Conservation (phyloP, 73 alveolate genomes). For the Halteria grandinella region DNA sequence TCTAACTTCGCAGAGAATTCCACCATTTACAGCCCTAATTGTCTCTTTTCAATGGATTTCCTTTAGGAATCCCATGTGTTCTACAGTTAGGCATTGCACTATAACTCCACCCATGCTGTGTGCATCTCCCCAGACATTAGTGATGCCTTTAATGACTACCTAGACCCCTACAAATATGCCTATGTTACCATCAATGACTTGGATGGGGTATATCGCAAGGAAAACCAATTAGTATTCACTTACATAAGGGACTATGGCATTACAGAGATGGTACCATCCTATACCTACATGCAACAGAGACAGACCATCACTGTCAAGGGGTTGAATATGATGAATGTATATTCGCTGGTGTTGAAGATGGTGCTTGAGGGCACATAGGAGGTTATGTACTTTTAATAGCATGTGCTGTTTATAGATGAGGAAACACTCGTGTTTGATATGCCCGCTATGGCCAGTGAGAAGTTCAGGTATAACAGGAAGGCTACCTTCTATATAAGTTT, state of each 20-base stretch:
- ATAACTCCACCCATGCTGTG: neutral
- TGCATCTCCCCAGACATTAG: slow-evolving; percentile 13
- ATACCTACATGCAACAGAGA: neutral
- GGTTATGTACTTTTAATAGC: neutral
- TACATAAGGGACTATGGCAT: slow-evolving; percentile 25
- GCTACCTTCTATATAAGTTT: slow-evolving; percentile 32
- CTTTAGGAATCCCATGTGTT: too few species aligned
- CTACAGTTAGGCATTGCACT: neutral
- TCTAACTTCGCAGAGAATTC: too few species aligned
- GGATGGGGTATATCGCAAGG: neutral
- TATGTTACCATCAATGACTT: slow-evolving; percentile 7
- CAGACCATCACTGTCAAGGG: neutral
- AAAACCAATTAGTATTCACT: neutral
- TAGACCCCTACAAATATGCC: slow-evolving; percentile 3
- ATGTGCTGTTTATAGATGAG: slow-evolving; percentile 21
- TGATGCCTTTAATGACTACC: slow-evolving; percentile 3
- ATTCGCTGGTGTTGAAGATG: slow-evolving; percentile 9
- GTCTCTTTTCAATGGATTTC: too few species aligned
- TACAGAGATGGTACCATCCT: neutral
- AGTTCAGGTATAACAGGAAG: neutral
- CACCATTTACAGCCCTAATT: too few species aligned
- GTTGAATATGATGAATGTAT: slow-evolving; percentile 16
- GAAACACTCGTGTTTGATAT: slow-evolving; percentile 17
- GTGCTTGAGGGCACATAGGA: neutral
- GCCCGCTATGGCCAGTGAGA: slow-evolving; percentile 40